A percentile compares a stretch with the other conserved stretches of the same genome.
Conservation (phyloP, 2,329 filamentous ascomycete species). For the Cladophialophora exuberans region DNA sequence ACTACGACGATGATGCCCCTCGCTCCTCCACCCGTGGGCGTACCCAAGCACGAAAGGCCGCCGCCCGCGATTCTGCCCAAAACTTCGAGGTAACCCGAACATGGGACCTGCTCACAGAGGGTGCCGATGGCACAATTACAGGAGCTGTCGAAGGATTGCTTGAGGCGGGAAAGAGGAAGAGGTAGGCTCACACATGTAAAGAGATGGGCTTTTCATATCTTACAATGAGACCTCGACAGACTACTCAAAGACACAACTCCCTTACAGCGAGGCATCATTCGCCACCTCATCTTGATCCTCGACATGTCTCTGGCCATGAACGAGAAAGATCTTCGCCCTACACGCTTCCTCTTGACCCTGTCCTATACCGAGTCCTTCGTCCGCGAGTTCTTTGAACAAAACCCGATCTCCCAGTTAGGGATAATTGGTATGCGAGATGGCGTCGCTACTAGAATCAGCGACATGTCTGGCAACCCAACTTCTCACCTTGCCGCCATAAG, state of each 20-base stretch:
- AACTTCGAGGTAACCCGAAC: conserved; percentile 55
- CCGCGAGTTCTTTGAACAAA: conserved; percentile 95
- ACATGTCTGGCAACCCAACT: conserved; percentile 87
- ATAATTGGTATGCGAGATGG: conserved; percentile 94
- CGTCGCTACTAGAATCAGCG: conserved; percentile 79
- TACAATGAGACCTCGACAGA: conserved; percentile 49
- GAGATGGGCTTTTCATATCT: conserved; percentile 1
- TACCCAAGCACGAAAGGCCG: conserved; percentile 24
- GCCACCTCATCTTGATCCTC: conserved; percentile 87
- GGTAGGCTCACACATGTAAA: conserved; percentile 47
- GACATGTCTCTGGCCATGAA: conserved; percentile 93
- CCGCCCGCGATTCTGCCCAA: conserved; percentile 42
- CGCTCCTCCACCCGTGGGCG: conserved; percentile 25
- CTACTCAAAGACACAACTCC: conserved; percentile 92
- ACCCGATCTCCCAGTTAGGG: conserved; percentile 93
- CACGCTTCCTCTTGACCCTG: conserved; percentile 78
- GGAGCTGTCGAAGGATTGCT: conserved; percentile 71
- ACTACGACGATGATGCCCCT: conserved; percentile 49
- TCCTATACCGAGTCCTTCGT: conserved; percentile 87
- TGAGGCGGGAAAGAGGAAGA: conserved; percentile 80
- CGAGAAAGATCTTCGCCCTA: conserved; percentile 92
- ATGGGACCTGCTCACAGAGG: conserved; percentile 74
- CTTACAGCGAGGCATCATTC: conserved; percentile 93
- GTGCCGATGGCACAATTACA: conserved; percentile 76
- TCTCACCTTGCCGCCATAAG: conserved; percentile 82